These are phyloP conservation scores for Vanrija sp. DNA, from an alignment of 1,284 basidiomycete species.

Conservation along the genomic window DNA sequence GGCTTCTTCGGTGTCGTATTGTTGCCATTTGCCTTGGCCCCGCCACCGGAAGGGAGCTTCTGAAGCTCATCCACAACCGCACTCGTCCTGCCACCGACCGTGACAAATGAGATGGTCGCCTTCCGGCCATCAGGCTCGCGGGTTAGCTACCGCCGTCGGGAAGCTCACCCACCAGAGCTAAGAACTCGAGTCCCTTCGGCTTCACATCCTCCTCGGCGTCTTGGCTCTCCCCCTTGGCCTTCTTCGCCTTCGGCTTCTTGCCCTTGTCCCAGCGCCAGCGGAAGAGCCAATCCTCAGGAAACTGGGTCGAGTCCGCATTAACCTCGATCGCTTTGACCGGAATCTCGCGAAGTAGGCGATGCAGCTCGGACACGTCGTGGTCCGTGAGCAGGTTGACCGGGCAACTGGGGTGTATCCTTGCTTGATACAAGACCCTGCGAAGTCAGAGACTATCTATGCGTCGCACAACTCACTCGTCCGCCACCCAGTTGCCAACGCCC, in stretches of 20 bases:
- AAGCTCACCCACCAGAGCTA: slow-evolving; percentile 56
- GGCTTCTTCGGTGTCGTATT: slow-evolving; percentile 25
- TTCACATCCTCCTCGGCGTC: slow-evolving; percentile 27
- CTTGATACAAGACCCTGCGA: slow-evolving; percentile 69
- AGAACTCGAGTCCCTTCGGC: slow-evolving; percentile 43
- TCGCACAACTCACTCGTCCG: slow-evolving; percentile 53
- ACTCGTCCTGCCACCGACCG: slow-evolving; percentile 75
- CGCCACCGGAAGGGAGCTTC: slow-evolving; percentile 47
- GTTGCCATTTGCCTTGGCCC: slow-evolving; percentile 38
- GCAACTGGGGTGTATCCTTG: slow-evolving; percentile 70
- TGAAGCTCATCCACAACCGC: slow-evolving; percentile 70
- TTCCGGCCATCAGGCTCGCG: slow-evolving; percentile 63
- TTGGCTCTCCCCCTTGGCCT: slow-evolving; percentile 1
- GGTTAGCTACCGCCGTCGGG: neutral
- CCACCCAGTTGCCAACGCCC: slow-evolving; percentile 81
- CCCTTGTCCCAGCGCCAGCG: slow-evolving; percentile 62
- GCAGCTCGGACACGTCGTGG: slow-evolving; percentile 56
- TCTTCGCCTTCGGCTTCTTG: slow-evolving; percentile 54
- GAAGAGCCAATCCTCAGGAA: slow-evolving; percentile 57
- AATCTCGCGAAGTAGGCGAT: slow-evolving; percentile 59
- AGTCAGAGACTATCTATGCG: neutral
- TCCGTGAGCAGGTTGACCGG: slow-evolving; percentile 59
- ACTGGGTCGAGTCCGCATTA: slow-evolving; percentile 67
- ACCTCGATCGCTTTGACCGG: slow-evolving; percentile 64
- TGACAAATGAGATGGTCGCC: slow-evolving; percentile 71